A percentile compares a stretch with the other conserved stretches of the same genome.
phyloP scores from a whole-genome alignment of 768 basidiomycete genomes.

The Boletus vinaceobasis region DNA sequence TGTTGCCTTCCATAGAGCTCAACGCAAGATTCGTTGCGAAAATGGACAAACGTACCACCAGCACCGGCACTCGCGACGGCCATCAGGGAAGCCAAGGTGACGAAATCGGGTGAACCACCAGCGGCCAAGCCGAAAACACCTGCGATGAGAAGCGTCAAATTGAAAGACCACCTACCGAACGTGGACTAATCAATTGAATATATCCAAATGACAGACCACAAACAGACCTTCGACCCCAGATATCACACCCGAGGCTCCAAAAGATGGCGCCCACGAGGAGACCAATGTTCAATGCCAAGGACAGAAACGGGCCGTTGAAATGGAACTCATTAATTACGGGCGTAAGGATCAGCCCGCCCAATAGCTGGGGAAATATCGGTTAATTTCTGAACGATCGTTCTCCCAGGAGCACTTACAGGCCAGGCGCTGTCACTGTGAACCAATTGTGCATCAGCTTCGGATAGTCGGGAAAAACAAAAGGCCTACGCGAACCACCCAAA shows the following conservation, averaged over 20 bases:
- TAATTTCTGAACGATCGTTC: background rate
- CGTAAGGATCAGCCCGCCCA: constrained; percentile 44
- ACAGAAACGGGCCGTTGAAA: constrained; percentile 45
- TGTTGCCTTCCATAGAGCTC: constrained; percentile 36
- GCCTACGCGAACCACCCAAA: constrained; percentile 43
- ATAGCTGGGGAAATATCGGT: constrained; percentile 26
- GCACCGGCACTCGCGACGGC: constrained; percentile 47
- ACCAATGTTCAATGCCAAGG: constrained; percentile 51
- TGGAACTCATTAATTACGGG: constrained; percentile 49
- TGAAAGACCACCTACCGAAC: constrained; percentile 45
- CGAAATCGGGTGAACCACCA: constrained; percentile 44
- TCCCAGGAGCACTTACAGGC: constrained; percentile 31
- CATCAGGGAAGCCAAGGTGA: constrained; percentile 45
- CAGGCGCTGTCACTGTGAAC: constrained; percentile 34
- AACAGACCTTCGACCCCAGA: constrained; percentile 47
- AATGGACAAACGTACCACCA: constrained; percentile 34
- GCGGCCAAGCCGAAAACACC: constrained; percentile 52
- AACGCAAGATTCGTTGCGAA: background rate
- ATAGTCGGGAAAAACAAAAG: background rate
- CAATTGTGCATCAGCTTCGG: background rate
- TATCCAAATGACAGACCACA: background rate
- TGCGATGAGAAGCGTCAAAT: constrained; percentile 51
- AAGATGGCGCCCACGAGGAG: constrained; percentile 48
- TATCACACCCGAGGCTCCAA: constrained; percentile 49
- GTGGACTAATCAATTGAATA: background rate